These are phyloP conservation scores for Trichoderma cornu-damae DNA, from an alignment of 2,329 filamentous ascomycete species.

Conservation along the genomic window DNA sequence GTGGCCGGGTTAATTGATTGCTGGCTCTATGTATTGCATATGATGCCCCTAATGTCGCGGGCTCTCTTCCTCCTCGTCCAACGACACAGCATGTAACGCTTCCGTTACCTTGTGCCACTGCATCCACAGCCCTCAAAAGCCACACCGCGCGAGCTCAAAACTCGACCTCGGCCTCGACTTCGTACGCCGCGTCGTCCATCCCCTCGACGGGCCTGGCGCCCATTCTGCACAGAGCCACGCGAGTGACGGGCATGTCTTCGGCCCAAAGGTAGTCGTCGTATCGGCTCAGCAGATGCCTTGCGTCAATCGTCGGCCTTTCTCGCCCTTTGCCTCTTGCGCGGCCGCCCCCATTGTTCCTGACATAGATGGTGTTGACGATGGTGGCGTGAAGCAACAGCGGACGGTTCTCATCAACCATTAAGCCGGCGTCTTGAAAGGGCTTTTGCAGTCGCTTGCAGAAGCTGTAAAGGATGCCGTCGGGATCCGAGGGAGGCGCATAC, in stretches of 20 bases:
- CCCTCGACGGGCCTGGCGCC: slow-evolving; percentile 64
- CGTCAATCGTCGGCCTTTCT: slow-evolving; percentile 49
- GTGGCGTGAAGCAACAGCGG: slow-evolving; percentile 77
- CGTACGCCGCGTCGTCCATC: slow-evolving; percentile 50
- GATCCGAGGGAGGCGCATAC: slow-evolving; percentile 58
- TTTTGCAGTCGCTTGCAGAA: slow-evolving; percentile 55
- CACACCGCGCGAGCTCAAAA: slow-evolving; percentile 29
- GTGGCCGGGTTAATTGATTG: too few relatives aligned
- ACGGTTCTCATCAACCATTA: slow-evolving; percentile 55
- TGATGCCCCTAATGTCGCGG: too few relatives aligned
- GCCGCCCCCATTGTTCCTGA: slow-evolving; percentile 36
- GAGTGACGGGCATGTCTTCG: slow-evolving; percentile 59
- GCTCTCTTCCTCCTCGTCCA: too few relatives aligned
- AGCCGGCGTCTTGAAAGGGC: slow-evolving; percentile 49
- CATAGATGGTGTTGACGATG: slow-evolving; percentile 79
- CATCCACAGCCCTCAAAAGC: background rate
- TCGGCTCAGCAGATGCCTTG: slow-evolving; percentile 48
- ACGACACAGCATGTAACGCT: too few relatives aligned
- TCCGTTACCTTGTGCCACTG: background rate
- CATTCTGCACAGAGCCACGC: slow-evolving; percentile 79
- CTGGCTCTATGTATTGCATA: too few relatives aligned
- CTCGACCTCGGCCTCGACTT: slow-evolving; percentile 47
- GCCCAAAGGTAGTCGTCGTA: slow-evolving; percentile 69
- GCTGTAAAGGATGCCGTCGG: slow-evolving; percentile 43
- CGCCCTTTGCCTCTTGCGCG: slow-evolving; percentile 29